Conservation (phyloP, 345 rosid genomes). For the Streptanthus diversifolius region DNA sequence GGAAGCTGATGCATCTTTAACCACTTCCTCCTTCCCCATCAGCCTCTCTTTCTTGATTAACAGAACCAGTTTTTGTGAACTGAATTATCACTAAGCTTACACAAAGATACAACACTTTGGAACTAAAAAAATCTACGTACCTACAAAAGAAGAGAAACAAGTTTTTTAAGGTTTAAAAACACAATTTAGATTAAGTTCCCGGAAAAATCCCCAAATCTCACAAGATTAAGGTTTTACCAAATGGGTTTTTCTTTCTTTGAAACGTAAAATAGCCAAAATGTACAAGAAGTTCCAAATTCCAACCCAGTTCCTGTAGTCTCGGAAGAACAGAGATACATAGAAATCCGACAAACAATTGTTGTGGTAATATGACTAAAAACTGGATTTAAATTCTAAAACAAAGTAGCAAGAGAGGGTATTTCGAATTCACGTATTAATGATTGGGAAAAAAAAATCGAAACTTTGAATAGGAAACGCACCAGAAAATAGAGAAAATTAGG, state of each 20-base stretch:
- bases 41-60: constrained; percentile 24
- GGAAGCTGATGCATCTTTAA: constrained; percentile 20
- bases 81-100: neutral
- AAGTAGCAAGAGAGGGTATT: neutral
- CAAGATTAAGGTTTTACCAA: constrained; percentile 3
- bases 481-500: neutral
- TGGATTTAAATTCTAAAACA: neutral
- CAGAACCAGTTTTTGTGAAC: neutral
- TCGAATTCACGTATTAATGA: neutral
- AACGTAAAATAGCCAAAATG: neutral
- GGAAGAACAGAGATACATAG: constrained; percentile 2
- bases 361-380: neutral
- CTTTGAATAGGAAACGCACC: constrained; percentile 2
- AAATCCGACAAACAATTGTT: neutral
- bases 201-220: neutral
- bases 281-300: constrained; percentile 12
- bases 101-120: neutral
- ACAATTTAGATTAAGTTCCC: neutral
- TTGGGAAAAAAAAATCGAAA: neutral
- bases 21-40: constrained; percentile 46
- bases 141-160: neutral
- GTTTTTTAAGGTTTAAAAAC: neutral
- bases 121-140: neutral
- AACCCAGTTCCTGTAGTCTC: neutral
- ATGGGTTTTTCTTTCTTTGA: neutral